These are phyloP conservation scores for Phlyctochytrium planicorne DNA, from an alignment of 192 early-diverging fungal genomes.

Conservation along the genomic window DNA sequence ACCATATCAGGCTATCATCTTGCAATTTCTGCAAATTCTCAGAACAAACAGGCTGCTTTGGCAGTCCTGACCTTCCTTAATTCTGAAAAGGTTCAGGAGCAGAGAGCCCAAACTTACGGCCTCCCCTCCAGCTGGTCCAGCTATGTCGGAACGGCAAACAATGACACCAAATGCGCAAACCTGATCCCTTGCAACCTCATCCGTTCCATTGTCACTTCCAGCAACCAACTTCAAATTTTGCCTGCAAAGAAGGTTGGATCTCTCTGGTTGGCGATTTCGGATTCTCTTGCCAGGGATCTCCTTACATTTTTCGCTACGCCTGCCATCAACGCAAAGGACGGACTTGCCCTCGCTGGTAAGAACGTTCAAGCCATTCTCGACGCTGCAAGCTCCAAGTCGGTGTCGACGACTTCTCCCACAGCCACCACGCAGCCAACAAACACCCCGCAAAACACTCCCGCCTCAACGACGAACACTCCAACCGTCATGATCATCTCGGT, in stretches of 20 bases:
- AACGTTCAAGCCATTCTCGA: background rate
- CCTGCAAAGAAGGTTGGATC: background rate
- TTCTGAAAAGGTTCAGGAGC: background rate
- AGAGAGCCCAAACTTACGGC: background rate
- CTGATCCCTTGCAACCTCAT: background rate
- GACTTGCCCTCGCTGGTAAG: background rate
- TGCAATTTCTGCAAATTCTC: background rate
- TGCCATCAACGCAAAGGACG: background rate
- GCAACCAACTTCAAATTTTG: background rate
- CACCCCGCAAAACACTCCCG: background rate
- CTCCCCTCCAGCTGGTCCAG: background rate
- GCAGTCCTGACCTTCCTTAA: background rate
- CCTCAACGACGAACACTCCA: slow-evolving; percentile 2
- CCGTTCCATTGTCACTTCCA: background rate
- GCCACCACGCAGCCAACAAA: background rate
- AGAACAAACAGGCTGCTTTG: background rate
- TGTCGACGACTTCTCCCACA: background rate
- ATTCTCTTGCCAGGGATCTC: background rate
- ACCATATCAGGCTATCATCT: background rate
- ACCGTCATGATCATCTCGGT: background rate
- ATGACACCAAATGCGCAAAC: background rate
- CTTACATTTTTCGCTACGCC: background rate
- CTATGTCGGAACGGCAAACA: background rate
- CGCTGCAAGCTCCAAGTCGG: background rate
- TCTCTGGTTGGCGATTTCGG: background rate